Evolutionary conservation across 2,329 filamentous ascomycete species (phyloP), one percentile per base, ranked within the genome.

Genomic region (Zarea fungicola): DNA sequence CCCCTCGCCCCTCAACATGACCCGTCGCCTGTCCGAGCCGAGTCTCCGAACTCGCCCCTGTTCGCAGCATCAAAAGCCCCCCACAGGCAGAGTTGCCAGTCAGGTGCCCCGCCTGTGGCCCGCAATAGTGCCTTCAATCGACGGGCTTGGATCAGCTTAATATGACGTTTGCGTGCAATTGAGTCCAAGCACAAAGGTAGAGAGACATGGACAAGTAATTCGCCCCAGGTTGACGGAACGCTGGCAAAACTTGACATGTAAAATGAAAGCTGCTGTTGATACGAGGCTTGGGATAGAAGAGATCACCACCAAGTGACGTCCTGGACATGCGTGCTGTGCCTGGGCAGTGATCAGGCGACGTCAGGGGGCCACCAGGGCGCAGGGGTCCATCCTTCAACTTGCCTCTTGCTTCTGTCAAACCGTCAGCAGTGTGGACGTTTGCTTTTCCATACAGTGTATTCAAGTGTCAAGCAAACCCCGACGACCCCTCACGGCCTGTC

Each of bases 121-220:
- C 47, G 39, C 49, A 54, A 48, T 29, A 25, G 35, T 48, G 48
- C 47, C 25, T 52, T 37, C 42, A n/a, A 49, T 52, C 37, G 50
- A 52, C 16, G 48, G 31, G n/a, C n/a, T 37, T 42, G 39, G 46
- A 37, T 48, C 35, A 50, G 48, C 37, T 40, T 6, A 43, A 37
- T 31, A 39, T 47, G 49, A 52, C 42, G 29, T 42, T 44, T 43
- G 40, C 23, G 42, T 46, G 41, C 18, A 22, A 42, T 31, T 42
- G 47, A 46, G 58, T 54, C n/a, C 58, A 59, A 55, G 55, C 21
- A 50, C 58, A 55, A 55, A 59, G 55, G 21, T 53, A 49, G 44
- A 51, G 49, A 48, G 31, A 42, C 28, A 32, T 36, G 3, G 16
- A n/a, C n/a, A n/a, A n/a, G n/a, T n/a, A n/a, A n/a, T n/a, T n/a